These are phyloP conservation scores for Rhizopus stolonifer DNA, from an alignment of 371 early-diverging fungal genomes.

Conservation along the genomic window DNA sequence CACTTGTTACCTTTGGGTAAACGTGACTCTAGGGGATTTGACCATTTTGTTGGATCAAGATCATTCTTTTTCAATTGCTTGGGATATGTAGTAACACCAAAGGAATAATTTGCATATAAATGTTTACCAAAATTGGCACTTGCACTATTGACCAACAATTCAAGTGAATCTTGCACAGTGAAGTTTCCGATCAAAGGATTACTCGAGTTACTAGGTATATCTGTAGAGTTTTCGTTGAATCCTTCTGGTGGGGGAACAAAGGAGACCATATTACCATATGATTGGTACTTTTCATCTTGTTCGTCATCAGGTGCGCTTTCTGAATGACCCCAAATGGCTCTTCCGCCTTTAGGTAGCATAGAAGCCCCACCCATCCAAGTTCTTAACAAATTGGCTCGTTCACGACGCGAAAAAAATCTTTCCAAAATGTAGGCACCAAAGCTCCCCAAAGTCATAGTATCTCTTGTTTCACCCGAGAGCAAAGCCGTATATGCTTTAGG, in stretches of 20 bases:
- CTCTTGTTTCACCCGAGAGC: conserved; percentile 80
- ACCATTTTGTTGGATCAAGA: conserved; percentile 71
- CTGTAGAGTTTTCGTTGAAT: conserved; percentile 13
- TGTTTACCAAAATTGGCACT: conserved; percentile 49
- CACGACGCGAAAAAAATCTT: conserved; percentile 78
- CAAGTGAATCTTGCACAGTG: conserved; percentile 57
- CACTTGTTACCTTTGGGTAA: conserved; percentile 78
- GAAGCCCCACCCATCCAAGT: conserved; percentile 82
- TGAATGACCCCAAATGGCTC: conserved; percentile 76
- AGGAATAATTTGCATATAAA: conserved; percentile 62
- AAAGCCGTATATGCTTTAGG: conserved; percentile 82
- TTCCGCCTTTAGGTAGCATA: conserved; percentile 89
- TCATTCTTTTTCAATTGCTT: conserved; percentile 50
- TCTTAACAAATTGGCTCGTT: conserved; percentile 77
- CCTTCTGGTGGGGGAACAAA: conserved; percentile 29
- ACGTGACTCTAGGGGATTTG: conserved; percentile 82
- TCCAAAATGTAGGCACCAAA: conserved; percentile 82
- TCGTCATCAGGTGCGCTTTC: conserved; percentile 69
- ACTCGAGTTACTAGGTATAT: conserved; percentile 8
- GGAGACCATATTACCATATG: conserved; percentile 45
- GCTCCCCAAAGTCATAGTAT: conserved; percentile 82
- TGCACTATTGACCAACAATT: conserved; percentile 53
- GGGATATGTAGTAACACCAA: conserved; percentile 61
- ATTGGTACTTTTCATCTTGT: conserved; percentile 19
- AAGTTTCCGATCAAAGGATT: conserved; percentile 32